Evolutionary conservation across 2,329 filamentous ascomycete species (phyloP).

Genomic region (Diaporthe sp.): DNA sequence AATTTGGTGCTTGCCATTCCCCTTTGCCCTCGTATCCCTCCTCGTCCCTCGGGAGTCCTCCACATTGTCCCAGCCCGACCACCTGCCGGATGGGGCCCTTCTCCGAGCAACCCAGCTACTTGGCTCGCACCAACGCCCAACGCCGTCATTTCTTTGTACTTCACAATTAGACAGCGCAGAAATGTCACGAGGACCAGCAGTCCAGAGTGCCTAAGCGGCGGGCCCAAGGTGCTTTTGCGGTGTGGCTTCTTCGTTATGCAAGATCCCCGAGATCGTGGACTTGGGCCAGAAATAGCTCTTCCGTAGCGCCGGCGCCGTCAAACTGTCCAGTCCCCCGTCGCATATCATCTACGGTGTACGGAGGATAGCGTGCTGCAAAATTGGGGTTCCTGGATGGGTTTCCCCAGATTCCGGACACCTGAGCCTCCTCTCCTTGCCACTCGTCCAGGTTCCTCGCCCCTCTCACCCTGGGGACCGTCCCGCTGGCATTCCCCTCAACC

Average conservation of each 20-base stretch:
- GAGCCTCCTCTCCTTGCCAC: not conserved
- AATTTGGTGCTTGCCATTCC: not conserved
- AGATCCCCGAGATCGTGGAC: slow-evolving; percentile 19
- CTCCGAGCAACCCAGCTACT: slow-evolving; percentile 24
- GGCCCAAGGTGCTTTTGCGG: not conserved
- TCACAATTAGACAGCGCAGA: not conserved
- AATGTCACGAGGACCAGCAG: not conserved
- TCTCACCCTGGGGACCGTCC: not conserved
- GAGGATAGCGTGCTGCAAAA: not conserved
- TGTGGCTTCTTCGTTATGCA: slow-evolving; percentile 8
- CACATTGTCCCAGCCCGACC: not conserved
- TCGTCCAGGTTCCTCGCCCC: not conserved
- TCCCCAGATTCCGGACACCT: slow-evolving; percentile 22
- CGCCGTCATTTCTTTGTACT: not conserved
- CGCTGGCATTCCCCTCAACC: not conserved
- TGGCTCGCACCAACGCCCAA: slow-evolving; percentile 9
- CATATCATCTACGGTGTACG: not conserved
- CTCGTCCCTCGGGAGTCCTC: not conserved
- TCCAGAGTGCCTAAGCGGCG: not conserved
- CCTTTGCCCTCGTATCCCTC: slow-evolving; percentile 15
- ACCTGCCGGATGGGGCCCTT: slow-evolving; percentile 23
- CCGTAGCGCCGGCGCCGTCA: slow-evolving; percentile 20
- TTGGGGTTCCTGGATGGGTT: slow-evolving; percentile 16
- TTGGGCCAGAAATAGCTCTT: slow-evolving; percentile 21
- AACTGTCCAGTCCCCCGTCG: slow-evolving; percentile 4